Evolutionary conservation across 345 rosid species (phyloP), one percentile per base, ranked within the genome.

Genomic region (Populus nigra): DNA sequence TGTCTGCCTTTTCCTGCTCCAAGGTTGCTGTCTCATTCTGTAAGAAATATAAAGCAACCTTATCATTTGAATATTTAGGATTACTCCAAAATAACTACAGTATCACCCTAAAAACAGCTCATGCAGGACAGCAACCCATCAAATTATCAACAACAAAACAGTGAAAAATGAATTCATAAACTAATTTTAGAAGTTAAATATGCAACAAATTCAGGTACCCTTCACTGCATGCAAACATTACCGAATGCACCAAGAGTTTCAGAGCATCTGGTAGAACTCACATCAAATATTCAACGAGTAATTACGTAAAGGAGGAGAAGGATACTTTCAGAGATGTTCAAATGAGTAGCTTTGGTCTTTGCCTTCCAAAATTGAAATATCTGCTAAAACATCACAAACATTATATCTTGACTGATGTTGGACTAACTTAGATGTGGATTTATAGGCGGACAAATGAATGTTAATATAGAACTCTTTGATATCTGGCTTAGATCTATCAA

Each of bases 1-100:
- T 87, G 71, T 91, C 87, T 31, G 85, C 94, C 84, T 90, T 91
- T 80, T 80, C 36, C 36, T 92, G 97, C 89, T 91, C 98, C 87
- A 84, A 39, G 62, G 82, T 84, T 73, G 96, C 97, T 76, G 59
- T 87, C 77, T 85, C 85, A 81, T 87, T 87, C 98, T 94, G 79
- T 63, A 80, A 78, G 47, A 38, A 69, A 27, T 38, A 38, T 38
- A 38, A 38, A 38, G 9, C 41, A 38, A 38, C 41, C 39, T 38
- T 13, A 76, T 2, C 31, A 35, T 3, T 0, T 20, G 66, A 31
- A 22, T 38, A 38, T 38, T 38, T 38, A 38, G 10, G 41, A 36
- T 2, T 22, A 68, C 12, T 68, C 25, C 72, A 25, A n/a, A 33
- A 33, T 33, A 0, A 33, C 5, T 33, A 33, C 36, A 33, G 36